Conservation (phyloP, 345 rosid species). For the Pistacia atlantica region DNA sequence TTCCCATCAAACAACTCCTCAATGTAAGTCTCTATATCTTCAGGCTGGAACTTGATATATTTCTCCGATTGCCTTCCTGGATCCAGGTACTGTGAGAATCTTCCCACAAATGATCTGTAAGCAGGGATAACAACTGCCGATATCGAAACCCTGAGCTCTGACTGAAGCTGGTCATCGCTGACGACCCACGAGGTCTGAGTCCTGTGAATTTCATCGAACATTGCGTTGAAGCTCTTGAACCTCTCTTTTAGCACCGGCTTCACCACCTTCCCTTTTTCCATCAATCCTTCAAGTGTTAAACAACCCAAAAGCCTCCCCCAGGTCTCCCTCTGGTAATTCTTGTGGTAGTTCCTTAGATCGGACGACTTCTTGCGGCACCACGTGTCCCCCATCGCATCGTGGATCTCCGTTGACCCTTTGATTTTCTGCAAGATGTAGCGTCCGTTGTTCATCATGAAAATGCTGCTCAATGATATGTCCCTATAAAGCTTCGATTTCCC, state of each 20-base stretch:
- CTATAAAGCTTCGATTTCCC: slow-evolving; percentile 70
- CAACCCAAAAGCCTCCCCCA: slow-evolving; percentile 77
- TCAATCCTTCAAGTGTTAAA: slow-evolving; percentile 69
- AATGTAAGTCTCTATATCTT: slow-evolving; percentile 78
- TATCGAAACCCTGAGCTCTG: slow-evolving; percentile 91
- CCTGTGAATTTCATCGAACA: slow-evolving; percentile 90
- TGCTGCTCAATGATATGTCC: slow-evolving; percentile 62
- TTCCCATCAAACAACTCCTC: slow-evolving; percentile 88
- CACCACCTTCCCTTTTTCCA: slow-evolving; percentile 64
- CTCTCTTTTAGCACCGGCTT: slow-evolving; percentile 85
- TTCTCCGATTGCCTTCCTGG: slow-evolving; percentile 88
- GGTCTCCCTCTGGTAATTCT: slow-evolving; percentile 80
- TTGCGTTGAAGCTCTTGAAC: slow-evolving; percentile 79
- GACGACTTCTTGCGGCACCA: slow-evolving; percentile 79
- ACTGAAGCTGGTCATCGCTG: slow-evolving; percentile 85
- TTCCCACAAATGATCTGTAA: slow-evolving; percentile 74
- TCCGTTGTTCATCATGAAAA: slow-evolving; percentile 98
- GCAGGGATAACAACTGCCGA: slow-evolving; percentile 79
- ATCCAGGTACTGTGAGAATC: slow-evolving; percentile 67
- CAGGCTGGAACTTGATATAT: slow-evolving; percentile 85
- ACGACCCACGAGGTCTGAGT: slow-evolving; percentile 90
- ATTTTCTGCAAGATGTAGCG: slow-evolving; percentile 87
- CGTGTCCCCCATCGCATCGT: slow-evolving; percentile 58
- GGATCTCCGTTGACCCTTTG: slow-evolving; percentile 67
- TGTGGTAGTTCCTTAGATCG: slow-evolving; percentile 76